Evolutionary conservation across 805 yeast species (phyloP).

Genomic region (Jamesozyma piceae): DNA sequence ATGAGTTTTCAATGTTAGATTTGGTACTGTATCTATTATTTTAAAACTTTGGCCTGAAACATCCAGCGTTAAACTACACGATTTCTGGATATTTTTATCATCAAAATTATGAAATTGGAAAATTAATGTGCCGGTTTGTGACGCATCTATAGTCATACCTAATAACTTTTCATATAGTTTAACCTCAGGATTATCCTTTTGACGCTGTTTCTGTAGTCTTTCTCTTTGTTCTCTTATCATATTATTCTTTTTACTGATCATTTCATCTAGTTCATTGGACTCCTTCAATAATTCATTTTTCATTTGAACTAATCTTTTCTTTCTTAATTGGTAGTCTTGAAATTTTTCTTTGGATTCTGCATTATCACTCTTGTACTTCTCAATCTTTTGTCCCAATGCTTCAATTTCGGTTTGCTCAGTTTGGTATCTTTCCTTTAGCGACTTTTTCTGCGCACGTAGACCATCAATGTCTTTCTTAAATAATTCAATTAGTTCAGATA

Average conservation of each 20-base stretch:
- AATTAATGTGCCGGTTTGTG: conserved; percentile 34
- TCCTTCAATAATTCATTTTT: conserved; percentile 23
- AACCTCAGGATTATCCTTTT: conserved; percentile 44
- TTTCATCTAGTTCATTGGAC: conserved; percentile 28
- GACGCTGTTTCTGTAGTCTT: conserved; percentile 36
- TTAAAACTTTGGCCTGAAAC: conserved; percentile 36
- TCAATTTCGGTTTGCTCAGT: conserved; percentile 12
- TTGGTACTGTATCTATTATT: conserved; percentile 34
- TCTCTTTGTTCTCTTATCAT: conserved; percentile 30
- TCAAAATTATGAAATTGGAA: conserved; percentile 44
- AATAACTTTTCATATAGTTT: conserved; percentile 42
- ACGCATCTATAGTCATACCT: conserved; percentile 47
- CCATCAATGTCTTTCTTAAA: conserved; percentile 8
- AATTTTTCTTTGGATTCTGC: conserved; percentile 31
- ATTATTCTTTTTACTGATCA: conserved; percentile 26
- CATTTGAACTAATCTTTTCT: conserved; percentile 28
- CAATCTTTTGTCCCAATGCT: conserved; percentile 21
- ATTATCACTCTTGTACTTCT: conserved; percentile 17
- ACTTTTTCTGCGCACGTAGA: conserved; percentile 20
- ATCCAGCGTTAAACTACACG: conserved; percentile 38
- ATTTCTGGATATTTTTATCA: conserved; percentile 33
- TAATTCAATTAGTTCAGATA: conserved; percentile 5
- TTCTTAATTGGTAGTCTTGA: conserved; percentile 31
- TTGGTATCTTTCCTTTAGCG: conserved; percentile 24
- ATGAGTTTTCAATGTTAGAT: conserved; percentile 20